These are phyloP conservation scores for Pichia gijzeniarum DNA, from an alignment of 805 yeast genomes.

Conservation along the genomic window DNA sequence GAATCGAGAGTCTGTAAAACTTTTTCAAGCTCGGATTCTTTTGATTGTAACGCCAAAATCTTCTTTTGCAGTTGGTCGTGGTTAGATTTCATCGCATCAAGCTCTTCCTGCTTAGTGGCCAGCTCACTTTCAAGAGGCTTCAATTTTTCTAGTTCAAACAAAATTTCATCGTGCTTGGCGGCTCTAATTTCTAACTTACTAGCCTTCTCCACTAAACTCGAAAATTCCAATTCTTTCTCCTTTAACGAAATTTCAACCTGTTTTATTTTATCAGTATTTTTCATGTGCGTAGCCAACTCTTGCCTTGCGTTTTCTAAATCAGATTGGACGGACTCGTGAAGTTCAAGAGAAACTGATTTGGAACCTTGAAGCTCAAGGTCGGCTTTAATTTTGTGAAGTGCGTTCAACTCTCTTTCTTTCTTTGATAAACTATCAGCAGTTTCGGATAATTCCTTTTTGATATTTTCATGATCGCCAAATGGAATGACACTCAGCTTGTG, in stretches of 20 bases:
- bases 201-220: not conserved
- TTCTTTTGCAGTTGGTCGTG: conserved; percentile 3
- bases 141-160: conserved; percentile 1
- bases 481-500: conserved; percentile 29
- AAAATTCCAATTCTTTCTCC: conserved; percentile 5
- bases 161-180: conserved; percentile 7
- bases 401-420: conserved; percentile 9
- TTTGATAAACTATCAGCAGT: conserved; percentile 3
- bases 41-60: not conserved
- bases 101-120: conserved; percentile 6
- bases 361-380: conserved; percentile 14
- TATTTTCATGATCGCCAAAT: conserved; percentile 8
- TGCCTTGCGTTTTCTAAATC: conserved; percentile 7
- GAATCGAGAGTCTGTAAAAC: not conserved
- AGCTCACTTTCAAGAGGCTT: conserved; percentile 9
- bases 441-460: conserved; percentile 8
- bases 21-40: conserved; percentile 4
- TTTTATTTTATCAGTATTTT: conserved; percentile 8
- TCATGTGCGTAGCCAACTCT: conserved; percentile 3
- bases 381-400: conserved; percentile 9
- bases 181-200: conserved; percentile 1
- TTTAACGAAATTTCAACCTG: conserved; percentile 2
- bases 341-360: conserved; percentile 12
- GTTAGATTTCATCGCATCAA: conserved; percentile 1
- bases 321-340: conserved; percentile 13